Percentiles rank a stretch among this genome's conserved stretches.
Evolutionary conservation across 257 asterid genomes (phyloP).

Genomic region (Nicotiana tabacum): DNA sequence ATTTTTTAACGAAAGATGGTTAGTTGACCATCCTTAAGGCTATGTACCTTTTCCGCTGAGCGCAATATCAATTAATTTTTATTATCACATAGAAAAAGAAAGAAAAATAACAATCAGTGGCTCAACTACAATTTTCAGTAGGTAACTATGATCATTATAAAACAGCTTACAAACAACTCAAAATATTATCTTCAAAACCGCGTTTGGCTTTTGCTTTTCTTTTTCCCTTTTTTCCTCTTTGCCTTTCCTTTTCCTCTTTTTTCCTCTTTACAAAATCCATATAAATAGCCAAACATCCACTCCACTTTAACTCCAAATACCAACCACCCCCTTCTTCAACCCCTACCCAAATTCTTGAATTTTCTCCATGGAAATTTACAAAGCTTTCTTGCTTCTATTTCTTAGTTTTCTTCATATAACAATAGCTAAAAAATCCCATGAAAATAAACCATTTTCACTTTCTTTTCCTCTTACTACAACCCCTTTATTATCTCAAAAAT

Average conservation of each 20-base stretch:
- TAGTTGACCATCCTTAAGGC: no score
- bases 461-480: not conserved
- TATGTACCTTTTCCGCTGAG: no score
- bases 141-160: not conserved
- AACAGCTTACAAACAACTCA: not conserved
- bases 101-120: not conserved
- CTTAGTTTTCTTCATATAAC: not conserved
- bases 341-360: not conserved
- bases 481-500: not conserved
- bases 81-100: no score
- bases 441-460: not conserved
- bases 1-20: no score
- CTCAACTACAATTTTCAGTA: not conserved
- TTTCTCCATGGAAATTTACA: not conserved
- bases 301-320: not conserved
- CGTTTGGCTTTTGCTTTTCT: not conserved
- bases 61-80: no score
- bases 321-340: no score
- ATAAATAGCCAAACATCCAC: constrained; percentile 1
- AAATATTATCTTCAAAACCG: not conserved
- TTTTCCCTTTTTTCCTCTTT: not conserved
- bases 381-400: not conserved
- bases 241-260: not conserved
- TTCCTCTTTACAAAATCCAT: not conserved
- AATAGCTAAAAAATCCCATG: not conserved